Evolutionary conservation across 2,329 filamentous ascomycete genomes (phyloP), one percentile per base, ranked within the genome.

Genomic region (Bisporella sp.): DNA sequence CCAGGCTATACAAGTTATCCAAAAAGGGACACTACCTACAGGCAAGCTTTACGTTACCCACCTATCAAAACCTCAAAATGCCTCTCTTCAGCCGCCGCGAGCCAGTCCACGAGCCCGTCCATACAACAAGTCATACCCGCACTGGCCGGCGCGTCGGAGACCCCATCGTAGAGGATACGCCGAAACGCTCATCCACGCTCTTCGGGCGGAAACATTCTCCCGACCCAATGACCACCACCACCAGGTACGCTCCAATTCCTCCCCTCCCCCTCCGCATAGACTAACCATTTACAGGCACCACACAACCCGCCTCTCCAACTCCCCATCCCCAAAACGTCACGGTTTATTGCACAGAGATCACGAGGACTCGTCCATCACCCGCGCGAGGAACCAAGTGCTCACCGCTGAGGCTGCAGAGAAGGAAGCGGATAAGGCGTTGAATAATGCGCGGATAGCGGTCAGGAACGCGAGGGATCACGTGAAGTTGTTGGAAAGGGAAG

Each of bases 391-490:
- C 66, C 75, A 78, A 33, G 77, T 87, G 21, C 70, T 81, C 57
- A 67, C 69, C 43, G 84, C 84, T 31, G 84, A 87, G 68, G 63
- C 69, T 0, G 81, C 82, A 0, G 84, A 87, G 68, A 67, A 71
- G 5, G 81, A 86, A 13, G 84, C 84, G 0, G 84, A 87, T 58
- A 72, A 76, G 2, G 84, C 83, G 0, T 66, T 86, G 11, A 71
- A 76, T 7, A 73, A 77, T 6, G 82, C 83, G 0, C 72, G 78
- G 48, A 60, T 72, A 32, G 76, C 77, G 1, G 84, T 85, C 0
- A 73, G 75, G 30, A 79, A 84, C 56, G 84, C 84, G 0, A 71
- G 78, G 32, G 81, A 82, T 43, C 76, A 86, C 54, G 79, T 85
- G 2, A 78, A 75, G 68, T 67, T 72, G 11, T 67, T 87, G 4